Evolutionary conservation across 2,329 filamentous ascomycete genomes (phyloP).

Genomic region (Xylaria sp.): DNA sequence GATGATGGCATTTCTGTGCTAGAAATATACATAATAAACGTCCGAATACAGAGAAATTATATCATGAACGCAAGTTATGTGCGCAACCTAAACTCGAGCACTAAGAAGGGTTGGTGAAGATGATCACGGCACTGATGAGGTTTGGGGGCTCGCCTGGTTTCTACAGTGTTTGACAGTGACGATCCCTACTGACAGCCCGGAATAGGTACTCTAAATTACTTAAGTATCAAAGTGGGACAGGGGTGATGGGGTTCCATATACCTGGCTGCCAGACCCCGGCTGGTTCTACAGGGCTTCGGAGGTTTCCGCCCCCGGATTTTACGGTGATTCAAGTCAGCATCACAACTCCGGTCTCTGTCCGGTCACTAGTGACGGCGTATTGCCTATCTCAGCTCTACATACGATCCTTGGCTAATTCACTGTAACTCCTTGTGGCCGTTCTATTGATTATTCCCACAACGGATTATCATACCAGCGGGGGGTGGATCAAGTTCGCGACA

Average conservation of each 20-base stretch:
- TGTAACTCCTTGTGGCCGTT: neutral
- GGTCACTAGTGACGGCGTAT: neutral
- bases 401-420: neutral
- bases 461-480: neutral
- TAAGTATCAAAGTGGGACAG: neutral
- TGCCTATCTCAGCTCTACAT: neutral
- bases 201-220: neutral
- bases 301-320: slow-evolving; percentile 10
- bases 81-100: neutral
- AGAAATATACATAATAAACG: neutral
- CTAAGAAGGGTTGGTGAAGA: neutral
- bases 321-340: neutral
- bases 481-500: neutral
- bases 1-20: neutral
- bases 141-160: slow-evolving; percentile 10
- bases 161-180: slow-evolving; percentile 41
- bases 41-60: neutral
- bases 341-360: neutral
- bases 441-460: slow-evolving; percentile 6
- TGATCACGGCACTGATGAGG: neutral
- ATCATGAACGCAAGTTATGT: neutral
- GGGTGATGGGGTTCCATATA: neutral
- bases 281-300: slow-evolving; percentile 1
- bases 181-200: slow-evolving; percentile 34
- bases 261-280: neutral